Evolutionary conservation across 371 early-diverging fungal species (phyloP).

Genomic region (Rhizopus arrhizus): DNA sequence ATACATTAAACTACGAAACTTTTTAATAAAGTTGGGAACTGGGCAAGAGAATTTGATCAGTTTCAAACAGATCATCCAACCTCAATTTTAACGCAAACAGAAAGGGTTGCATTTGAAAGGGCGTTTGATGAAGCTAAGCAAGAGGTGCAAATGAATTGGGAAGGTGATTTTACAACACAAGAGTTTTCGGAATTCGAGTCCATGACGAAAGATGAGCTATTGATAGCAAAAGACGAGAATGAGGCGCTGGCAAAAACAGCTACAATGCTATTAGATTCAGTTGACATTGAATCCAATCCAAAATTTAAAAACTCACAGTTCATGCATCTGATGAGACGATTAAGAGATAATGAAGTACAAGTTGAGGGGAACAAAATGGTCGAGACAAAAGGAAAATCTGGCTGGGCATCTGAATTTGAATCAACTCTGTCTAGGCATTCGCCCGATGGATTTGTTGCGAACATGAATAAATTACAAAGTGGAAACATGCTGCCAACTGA

Average conservation of each 20-base stretch:
- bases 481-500: constrained; percentile 29
- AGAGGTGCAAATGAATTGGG: constrained; percentile 43
- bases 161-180: constrained; percentile 56
- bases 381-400: constrained; percentile 34
- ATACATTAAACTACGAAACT: too few species aligned
- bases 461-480: constrained; percentile 10
- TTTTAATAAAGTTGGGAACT: constrained; percentile 25
- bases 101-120: constrained; percentile 61
- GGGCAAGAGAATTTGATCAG: constrained; percentile 52
- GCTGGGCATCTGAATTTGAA: constrained; percentile 48
- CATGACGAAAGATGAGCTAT: constrained; percentile 26
- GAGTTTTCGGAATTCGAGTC: constrained; percentile 62
- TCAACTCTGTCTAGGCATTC: constrained; percentile 49
- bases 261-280: constrained; percentile 76
- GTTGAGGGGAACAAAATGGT: constrained; percentile 89
- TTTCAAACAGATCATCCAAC: constrained; percentile 27
- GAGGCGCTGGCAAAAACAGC: constrained; percentile 83
- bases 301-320: constrained; percentile 92
- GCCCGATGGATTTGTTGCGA: constrained; percentile 54
- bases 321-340: constrained; percentile 84
- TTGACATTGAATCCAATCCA: constrained; percentile 75
- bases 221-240: constrained; percentile 47
- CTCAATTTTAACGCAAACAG: constrained; percentile 10
- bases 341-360: constrained; percentile 83
- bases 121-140: constrained; percentile 72